Evolutionary conservation across 1,139 yeast species (phyloP).

Genomic region (Scheffersomyces parashehatae): DNA sequence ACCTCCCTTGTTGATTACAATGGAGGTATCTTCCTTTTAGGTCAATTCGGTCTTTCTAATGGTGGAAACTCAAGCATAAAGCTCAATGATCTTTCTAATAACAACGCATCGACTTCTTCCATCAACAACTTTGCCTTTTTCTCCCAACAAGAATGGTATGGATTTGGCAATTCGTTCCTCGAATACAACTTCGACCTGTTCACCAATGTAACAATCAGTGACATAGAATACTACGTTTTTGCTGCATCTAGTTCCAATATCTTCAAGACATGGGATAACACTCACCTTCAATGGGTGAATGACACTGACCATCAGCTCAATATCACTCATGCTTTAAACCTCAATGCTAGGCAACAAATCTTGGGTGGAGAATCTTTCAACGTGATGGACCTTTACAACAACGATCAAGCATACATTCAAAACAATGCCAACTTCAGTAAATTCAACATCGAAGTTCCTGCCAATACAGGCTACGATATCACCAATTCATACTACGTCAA

Average conservation of each 20-base stretch:
- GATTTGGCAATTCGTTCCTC: conserved; percentile 39
- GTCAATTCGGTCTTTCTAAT: conserved; percentile 29
- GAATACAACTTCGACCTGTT: conserved; percentile 29
- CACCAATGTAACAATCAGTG: conserved; percentile 35
- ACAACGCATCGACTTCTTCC: conserved; percentile 25
- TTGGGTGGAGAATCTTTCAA: conserved; percentile 43
- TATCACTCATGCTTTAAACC: conserved; percentile 33
- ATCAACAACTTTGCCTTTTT: conserved; percentile 39
- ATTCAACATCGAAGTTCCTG: conserved; percentile 24
- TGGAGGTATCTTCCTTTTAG: conserved; percentile 29
- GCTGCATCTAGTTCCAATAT: conserved; percentile 20
- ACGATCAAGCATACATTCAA: conserved; percentile 32
- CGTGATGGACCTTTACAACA: conserved; percentile 33
- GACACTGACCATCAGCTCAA: conserved; percentile 33
- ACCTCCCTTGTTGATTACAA: conserved; percentile 22
- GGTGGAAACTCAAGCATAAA: conserved; percentile 18
- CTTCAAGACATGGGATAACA: conserved; percentile 44
- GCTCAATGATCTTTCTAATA: conserved; percentile 29
- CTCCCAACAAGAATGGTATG: conserved; percentile 29
- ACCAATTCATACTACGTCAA: conserved; percentile 44
- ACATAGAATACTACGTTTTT: conserved; percentile 39
- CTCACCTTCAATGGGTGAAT: conserved; percentile 32
- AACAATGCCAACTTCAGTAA: conserved; percentile 21
- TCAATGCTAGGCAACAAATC: conserved; percentile 29
- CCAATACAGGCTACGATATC: conserved; percentile 40